Conservation (phyloP, 1,139 yeast species). For the Sugiyamaella paludigena region DNA sequence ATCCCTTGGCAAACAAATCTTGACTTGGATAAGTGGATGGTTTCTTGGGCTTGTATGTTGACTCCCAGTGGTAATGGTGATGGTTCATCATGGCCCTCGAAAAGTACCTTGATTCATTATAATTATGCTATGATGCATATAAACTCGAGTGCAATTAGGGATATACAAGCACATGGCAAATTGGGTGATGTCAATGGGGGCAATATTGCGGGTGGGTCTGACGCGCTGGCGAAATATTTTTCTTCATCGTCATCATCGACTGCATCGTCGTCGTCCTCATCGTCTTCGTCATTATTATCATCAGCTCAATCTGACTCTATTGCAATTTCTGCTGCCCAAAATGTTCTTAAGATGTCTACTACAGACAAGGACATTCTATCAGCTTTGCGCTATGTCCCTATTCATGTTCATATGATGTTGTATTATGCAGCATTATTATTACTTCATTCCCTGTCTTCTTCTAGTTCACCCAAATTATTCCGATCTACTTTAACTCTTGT, state of each 20-base stretch:
- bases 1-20: constrained; percentile 65
- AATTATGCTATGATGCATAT: constrained; percentile 76
- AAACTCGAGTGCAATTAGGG: constrained; percentile 55
- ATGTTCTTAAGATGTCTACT: constrained; percentile 57
- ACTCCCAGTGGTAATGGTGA: constrained; percentile 51
- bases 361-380: constrained; percentile 58
- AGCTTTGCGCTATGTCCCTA: constrained; percentile 63
- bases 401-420: constrained; percentile 68
- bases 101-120: constrained; percentile 66
- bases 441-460: constrained; percentile 30
- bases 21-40: constrained; percentile 77
- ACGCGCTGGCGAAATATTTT: background rate
- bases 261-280: background rate
- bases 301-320: constrained; percentile 40
- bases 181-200: constrained; percentile 16
- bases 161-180: constrained; percentile 36
- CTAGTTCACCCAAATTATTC: constrained; percentile 11
- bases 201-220: constrained; percentile 4
- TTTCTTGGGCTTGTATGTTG: constrained; percentile 69
- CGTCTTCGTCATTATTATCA: constrained; percentile 3
- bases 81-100: constrained; percentile 68
- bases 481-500: constrained; percentile 32
- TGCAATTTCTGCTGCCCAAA: constrained; percentile 62
- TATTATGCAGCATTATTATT: constrained; percentile 63
- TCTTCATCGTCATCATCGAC: background rate